phyloP scores from a whole-genome alignment of 2,329 filamentous ascomycete species.

The Aspergillus persii region DNA sequence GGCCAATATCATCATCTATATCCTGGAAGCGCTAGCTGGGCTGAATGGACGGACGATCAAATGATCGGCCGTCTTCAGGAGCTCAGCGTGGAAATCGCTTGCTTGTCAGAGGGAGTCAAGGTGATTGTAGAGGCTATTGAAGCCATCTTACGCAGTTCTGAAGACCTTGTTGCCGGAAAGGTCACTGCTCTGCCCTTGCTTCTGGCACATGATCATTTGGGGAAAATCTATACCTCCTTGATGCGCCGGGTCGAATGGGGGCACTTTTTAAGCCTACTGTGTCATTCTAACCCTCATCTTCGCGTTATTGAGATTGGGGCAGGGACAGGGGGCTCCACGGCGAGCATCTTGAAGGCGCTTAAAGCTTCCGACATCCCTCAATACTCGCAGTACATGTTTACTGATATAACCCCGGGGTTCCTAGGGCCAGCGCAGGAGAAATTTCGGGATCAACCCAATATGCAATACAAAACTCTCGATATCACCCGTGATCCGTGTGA shows the following conservation, averaged over 20 bases:
- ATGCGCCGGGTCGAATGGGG: background rate
- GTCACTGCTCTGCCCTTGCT: background rate
- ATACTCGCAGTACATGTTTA: conserved; percentile 15
- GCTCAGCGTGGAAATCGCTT: no score
- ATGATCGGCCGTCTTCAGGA: background rate
- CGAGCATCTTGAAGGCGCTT: conserved; percentile 5
- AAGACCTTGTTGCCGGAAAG: background rate
- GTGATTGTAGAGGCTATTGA: background rate
- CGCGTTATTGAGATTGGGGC: background rate
- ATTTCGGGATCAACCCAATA: background rate
- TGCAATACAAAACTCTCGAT: conserved; percentile 6
- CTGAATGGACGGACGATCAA: background rate
- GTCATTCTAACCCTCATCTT: background rate
- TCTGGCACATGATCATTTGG: background rate
- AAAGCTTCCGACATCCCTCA: background rate
- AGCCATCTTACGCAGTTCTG: background rate
- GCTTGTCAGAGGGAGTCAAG: no score
- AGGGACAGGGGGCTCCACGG: background rate
- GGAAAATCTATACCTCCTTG: background rate
- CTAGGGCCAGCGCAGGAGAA: conserved; percentile 7
- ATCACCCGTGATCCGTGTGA: background rate
- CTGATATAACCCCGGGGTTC: conserved; percentile 15
- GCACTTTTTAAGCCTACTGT: background rate
- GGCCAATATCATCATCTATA: background rate
- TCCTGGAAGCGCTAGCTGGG: background rate